Conservation (phyloP, 1,284 basidiomycete species). For the Lentinula novae-zelandiae region DNA sequence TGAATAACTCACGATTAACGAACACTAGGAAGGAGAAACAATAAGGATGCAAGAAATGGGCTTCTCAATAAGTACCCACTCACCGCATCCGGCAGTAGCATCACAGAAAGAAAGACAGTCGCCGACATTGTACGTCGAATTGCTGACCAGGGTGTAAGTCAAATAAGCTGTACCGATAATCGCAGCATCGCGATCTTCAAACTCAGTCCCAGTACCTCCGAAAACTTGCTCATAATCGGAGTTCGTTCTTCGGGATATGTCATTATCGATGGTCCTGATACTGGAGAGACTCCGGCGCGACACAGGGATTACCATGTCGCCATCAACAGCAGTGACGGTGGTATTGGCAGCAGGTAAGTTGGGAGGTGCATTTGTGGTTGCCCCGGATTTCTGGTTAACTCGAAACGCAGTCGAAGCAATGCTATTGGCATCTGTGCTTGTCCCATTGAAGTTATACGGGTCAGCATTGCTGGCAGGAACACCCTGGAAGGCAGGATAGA, state of each 20-base stretch:
- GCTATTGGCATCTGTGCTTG: slow-evolving; percentile 27
- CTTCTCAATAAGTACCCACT: slow-evolving; percentile 10
- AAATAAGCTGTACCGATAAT: slow-evolving; percentile 40
- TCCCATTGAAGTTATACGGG: slow-evolving; percentile 6
- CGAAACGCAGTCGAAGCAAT: slow-evolving; percentile 30
- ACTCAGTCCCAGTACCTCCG: slow-evolving; percentile 28
- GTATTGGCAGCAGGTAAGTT: slow-evolving; percentile 31
- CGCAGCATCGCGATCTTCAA: slow-evolving; percentile 33
- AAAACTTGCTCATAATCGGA: slow-evolving; percentile 33
- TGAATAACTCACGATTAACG: slow-evolving; percentile 25
- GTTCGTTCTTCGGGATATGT: slow-evolving; percentile 18
- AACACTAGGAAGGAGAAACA: slow-evolving; percentile 30
- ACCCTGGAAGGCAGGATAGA: slow-evolving; percentile 18
- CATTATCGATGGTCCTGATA: background rate
- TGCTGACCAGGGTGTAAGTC: slow-evolving; percentile 34
- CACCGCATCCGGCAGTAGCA: slow-evolving; percentile 31
- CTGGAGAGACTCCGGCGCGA: slow-evolving; percentile 7
- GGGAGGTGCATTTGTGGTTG: slow-evolving; percentile 26
- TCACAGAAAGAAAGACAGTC: slow-evolving; percentile 34
- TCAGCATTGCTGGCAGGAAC: slow-evolving; percentile 8
- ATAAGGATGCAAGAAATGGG: background rate
- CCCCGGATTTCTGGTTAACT: slow-evolving; percentile 36
- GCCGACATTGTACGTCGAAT: slow-evolving; percentile 34
- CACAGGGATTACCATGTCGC: slow-evolving; percentile 24
- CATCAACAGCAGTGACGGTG: slow-evolving; percentile 37